Base-by-base conservation (phyloP, 345 rosid species). In the Camelina sativa region DNA sequence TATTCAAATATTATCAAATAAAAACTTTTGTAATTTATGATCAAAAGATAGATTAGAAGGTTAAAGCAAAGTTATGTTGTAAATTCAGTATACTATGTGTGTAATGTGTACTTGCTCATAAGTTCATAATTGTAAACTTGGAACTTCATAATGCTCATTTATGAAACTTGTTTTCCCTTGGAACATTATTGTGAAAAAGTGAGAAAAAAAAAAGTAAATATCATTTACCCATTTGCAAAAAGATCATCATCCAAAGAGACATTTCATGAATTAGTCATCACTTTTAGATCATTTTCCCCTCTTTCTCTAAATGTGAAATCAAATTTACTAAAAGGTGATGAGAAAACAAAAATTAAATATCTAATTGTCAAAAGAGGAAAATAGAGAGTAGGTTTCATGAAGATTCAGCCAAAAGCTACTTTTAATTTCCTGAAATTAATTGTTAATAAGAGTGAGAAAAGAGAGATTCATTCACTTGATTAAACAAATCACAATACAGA, bases 401-500 rank as follows among this genome's bases (percentile, higher is more conserved):
- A 62, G 25, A 44, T 54, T 30, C 37, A 75, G 8, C 38, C 62
- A 52, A 61, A 67, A 41, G 37, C 40, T 23, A 23, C 20, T 19
- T 6, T 28, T 46, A 22, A 10, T 25, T 34, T 40, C 13, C 2
- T 20, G 16, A 19, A 4, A 17, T 13, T 32, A 61, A 46, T 70
- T 59, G 74, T 38, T 32, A 50, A 46, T 44, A 43, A 52, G 20
- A 35, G 59, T 43, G 65, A 70, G 71, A 76, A 62, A 62, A 72
- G 43, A 72, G 68, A 72, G 64, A 78, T 60, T 66, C 68, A 66
- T 72, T 9, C 61, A 66, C 71, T 65, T 54, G 77, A 32, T 60
- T 72, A 51, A 61, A 78, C 73, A 78, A 66, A 72, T 72, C 51
- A 78, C 74, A 72, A 15, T 66, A 69, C 54, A 62, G 43, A 54